These are phyloP conservation scores for Pulveroboletus ravenelii DNA, from an alignment of 768 basidiomycete species.

Conservation along the genomic window DNA sequence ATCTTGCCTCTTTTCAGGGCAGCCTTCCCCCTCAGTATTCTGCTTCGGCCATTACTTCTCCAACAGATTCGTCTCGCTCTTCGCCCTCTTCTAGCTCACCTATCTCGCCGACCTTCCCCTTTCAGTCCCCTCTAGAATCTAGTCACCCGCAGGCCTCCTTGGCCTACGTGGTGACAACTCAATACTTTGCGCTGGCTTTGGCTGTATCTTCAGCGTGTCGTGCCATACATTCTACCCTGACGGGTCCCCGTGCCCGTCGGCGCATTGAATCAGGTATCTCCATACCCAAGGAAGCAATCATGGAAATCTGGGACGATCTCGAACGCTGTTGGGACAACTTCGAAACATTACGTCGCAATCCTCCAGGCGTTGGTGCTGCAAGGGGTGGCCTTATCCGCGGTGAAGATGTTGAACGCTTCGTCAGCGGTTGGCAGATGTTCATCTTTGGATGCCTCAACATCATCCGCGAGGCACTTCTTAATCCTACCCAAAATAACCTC, in stretches of 20 bases:
- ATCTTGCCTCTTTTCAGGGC: constrained; percentile 67
- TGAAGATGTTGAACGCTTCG: constrained; percentile 62
- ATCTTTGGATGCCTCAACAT: constrained; percentile 91
- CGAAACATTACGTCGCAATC: constrained; percentile 52
- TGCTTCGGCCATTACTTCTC: constrained; percentile 30
- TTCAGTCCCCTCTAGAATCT: constrained; percentile 20
- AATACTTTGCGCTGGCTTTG: constrained; percentile 65
- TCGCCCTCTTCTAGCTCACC: constrained; percentile 28
- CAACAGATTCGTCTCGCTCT: constrained; percentile 32
- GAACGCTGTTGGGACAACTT: constrained; percentile 84
- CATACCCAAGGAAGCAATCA: constrained; percentile 60
- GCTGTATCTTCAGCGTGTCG: constrained; percentile 75
- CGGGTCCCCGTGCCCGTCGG: constrained; percentile 69
- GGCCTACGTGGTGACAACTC: constrained; percentile 50
- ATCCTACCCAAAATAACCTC: constrained; percentile 42
- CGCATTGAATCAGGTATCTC: constrained; percentile 45
- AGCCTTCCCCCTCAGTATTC: constrained; percentile 46
- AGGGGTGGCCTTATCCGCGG: constrained; percentile 33
- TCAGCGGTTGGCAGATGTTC: constrained; percentile 87
- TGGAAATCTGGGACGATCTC: constrained; percentile 80
- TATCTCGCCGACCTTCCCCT: constrained; percentile 19
- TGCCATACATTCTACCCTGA: constrained; percentile 70
- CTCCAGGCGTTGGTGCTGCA: constrained; percentile 38
- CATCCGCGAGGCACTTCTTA: constrained; percentile 68
- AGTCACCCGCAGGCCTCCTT: constrained; percentile 34